These are phyloP conservation scores for Helotiales sp. DNA, from an alignment of 2,329 filamentous ascomycete genomes.

Conservation along the genomic window DNA sequence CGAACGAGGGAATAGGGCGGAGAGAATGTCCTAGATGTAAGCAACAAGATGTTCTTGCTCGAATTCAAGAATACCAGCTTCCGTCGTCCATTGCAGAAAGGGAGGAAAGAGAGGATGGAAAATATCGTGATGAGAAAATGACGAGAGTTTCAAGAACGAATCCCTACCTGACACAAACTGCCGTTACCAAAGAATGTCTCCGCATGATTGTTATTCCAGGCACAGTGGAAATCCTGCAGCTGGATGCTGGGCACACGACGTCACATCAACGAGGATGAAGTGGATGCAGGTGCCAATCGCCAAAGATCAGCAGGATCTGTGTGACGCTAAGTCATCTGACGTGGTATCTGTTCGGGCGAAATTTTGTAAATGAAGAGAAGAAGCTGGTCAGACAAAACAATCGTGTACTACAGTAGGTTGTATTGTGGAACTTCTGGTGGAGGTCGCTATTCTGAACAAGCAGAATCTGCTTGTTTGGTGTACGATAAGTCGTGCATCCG, in stretches of 20 bases:
- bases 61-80: not conserved
- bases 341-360: no score
- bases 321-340: not conserved
- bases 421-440: no score
- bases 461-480: no score
- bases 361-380: no score
- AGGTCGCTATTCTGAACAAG: no score
- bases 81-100: not conserved
- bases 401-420: no score
- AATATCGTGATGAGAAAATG: not conserved
- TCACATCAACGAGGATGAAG: not conserved
- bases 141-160: not conserved
- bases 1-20: not conserved
- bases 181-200: not conserved
- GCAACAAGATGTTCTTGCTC: not conserved
- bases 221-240: not conserved
- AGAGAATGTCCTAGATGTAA: not conserved
- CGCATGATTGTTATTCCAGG: not conserved
- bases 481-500: no score
- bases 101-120: not conserved
- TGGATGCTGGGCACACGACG: not conserved
- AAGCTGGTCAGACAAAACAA: no score
- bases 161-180: not conserved
- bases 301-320: not conserved
- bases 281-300: not conserved